A percentile compares a stretch with the other conserved stretches of the same genome.
phyloP scores from a whole-genome alignment of 352 stramenopile species.

The Blastocystis sp. region DNA sequence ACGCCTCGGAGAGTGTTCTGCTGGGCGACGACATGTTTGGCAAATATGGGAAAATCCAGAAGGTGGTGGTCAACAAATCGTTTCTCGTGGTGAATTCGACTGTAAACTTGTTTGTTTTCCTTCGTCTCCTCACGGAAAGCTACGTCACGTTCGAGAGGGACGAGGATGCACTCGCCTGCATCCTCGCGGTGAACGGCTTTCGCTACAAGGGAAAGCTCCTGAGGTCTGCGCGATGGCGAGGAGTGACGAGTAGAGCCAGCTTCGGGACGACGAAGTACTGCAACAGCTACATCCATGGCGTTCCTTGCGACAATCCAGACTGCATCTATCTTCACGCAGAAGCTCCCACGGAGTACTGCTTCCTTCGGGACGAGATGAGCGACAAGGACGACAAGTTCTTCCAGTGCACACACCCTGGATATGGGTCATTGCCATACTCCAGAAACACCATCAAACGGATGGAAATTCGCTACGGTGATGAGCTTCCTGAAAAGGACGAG shows the following conservation, averaged over 20 bases:
- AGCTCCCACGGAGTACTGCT: conserved; percentile 81
- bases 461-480: background rate
- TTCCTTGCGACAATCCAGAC: conserved; percentile 82
- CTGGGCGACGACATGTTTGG: conserved; percentile 79
- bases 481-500: background rate
- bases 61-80: conserved; percentile 78
- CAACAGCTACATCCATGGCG: conserved; percentile 82
- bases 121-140: background rate
- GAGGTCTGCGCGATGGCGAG: background rate
- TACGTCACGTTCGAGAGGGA: conserved; percentile 47
- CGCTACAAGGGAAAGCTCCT: conserved; percentile 20
- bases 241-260: conserved; percentile 69
- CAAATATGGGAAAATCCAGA: conserved; percentile 84
- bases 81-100: background rate
- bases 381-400: conserved; percentile 19
- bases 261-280: conserved; percentile 92
- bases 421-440: background rate
- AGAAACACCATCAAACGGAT: background rate
- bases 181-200: conserved; percentile 2
- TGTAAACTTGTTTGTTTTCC: background rate
- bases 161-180: conserved; percentile 35
- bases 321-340: conserved; percentile 86
- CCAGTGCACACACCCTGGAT: background rate
- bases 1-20: conserved; percentile 69
- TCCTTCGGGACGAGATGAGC: conserved; percentile 83